Evolutionary conservation across 257 asterid species (phyloP), one percentile per base, ranked within the genome.

Genomic region (Primulina tabacum): DNA sequence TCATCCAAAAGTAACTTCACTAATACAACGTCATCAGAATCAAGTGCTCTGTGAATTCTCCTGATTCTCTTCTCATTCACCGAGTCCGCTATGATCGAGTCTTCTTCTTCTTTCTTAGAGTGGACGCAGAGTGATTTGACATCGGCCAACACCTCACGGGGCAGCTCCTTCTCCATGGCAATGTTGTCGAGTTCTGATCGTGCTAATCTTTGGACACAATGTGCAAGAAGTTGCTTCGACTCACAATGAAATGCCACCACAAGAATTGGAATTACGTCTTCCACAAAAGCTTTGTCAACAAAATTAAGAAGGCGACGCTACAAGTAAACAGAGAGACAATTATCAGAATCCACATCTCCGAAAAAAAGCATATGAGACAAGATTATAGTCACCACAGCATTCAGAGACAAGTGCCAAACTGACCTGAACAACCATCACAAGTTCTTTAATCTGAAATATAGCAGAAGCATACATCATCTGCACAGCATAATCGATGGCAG

Each of bases 391-490:
- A 70, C 16, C 38, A 24, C 16, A 62, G 20, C 9, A 11, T 2
- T n/a, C 38, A 38, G 68, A 16, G 9, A 55, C 60, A 16, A 38
- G 37, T 33, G 5, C n/a, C 40, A 33, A 47, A 68, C 56, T 56
- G 67, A 92, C 98, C 98, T 92, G 96, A 75, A 84, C 78, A 26
- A 82, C 82, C 82, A 81, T 62, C 64, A 85, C 88, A 65, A 92
- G 97, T 70, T 92, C 98, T 70, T 84, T 83, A 73, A 92, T 85
- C 82, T 87, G 90, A 76, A 92, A 90, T 14, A 75, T 78, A 60
- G 90, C 84, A 37, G 95, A 90, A 71, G 96, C 92, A 76, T 90
- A 88, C 92, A 92, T 90, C 86, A 92, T 87, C 55, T 88, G 95
- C 75, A 85, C 96, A 2, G 91, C 90, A 55, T 78, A 92, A 62